phyloP scores from a whole-genome alignment of 148 eudicot genomes.

The Arctostaphylos glauca region DNA sequence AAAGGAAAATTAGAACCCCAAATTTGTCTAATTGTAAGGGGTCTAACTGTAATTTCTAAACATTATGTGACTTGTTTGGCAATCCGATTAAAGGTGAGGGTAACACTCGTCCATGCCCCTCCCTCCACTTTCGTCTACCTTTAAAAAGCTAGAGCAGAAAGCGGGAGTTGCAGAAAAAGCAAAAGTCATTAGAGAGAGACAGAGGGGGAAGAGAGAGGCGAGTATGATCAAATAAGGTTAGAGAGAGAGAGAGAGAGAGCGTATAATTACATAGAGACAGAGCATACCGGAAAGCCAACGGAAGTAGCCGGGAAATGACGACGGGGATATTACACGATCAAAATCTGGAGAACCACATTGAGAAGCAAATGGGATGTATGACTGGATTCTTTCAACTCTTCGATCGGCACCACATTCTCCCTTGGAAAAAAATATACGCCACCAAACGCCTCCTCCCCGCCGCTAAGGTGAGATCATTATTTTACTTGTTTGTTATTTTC shows the following conservation, averaged over 20 bases:
- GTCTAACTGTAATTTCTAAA: conserved; percentile 2
- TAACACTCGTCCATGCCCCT: not conserved
- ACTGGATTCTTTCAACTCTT: conserved; percentile 74
- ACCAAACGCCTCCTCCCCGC: conserved; percentile 60
- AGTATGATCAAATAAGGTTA: conserved; percentile 22
- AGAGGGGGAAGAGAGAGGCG: conserved; percentile 10
- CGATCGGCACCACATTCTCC: conserved; percentile 61
- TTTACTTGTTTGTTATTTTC: not conserved
- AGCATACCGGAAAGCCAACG: not conserved
- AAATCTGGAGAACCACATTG: conserved; percentile 61
- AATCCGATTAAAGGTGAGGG: not conserved
- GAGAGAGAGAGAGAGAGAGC: not conserved
- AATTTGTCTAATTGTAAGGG: not conserved
- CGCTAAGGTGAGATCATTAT: conserved; percentile 22
- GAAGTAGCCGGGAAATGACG: conserved; percentile 34
- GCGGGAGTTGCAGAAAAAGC: conserved; percentile 64
- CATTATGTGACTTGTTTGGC: not conserved
- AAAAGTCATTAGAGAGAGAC: conserved; percentile 18
- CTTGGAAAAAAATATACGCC: conserved; percentile 49
- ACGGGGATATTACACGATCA: conserved; percentile 54
- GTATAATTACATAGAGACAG: not conserved
- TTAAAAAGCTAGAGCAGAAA: conserved; percentile 50
- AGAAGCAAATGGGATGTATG: conserved; percentile 88
- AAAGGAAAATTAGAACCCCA: too few relatives aligned
- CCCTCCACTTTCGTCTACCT: conserved; percentile 17